Evolutionary conservation across 352 stramenopile genomes (phyloP).

Genomic region (Pythium sukuiense): DNA sequence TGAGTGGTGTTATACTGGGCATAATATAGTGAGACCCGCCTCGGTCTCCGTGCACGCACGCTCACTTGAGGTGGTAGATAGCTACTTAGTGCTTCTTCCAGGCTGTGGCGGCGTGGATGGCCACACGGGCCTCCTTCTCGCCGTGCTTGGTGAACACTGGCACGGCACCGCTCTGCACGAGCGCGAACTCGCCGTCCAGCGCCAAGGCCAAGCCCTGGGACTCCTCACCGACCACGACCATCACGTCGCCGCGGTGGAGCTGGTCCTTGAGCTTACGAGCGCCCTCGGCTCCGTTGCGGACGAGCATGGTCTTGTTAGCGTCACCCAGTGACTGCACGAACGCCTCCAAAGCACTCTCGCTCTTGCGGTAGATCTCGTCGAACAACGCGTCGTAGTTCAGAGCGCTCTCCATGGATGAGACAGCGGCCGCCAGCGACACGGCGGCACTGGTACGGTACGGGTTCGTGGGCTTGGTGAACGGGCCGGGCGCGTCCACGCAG

Average conservation of each 20-base stretch:
- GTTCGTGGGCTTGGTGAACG: slow-evolving; percentile 55
- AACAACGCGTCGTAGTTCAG: slow-evolving; percentile 34
- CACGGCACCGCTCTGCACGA: slow-evolving; percentile 44
- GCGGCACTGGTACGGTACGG: slow-evolving; percentile 58
- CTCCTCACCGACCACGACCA: slow-evolving; percentile 53
- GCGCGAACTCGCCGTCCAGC: slow-evolving; percentile 42
- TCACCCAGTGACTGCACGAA: slow-evolving; percentile 50
- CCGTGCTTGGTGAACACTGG: slow-evolving; percentile 53
- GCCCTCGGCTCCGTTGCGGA: slow-evolving; percentile 45
- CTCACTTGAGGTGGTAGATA: background rate
- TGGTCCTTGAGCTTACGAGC: slow-evolving; percentile 50
- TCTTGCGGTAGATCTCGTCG: slow-evolving; percentile 55
- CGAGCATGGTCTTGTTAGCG: slow-evolving; percentile 33
- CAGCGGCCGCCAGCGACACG: slow-evolving; percentile 32
- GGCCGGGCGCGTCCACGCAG: slow-evolving; percentile 65
- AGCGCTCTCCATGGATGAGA: background rate
- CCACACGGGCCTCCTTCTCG: slow-evolving; percentile 49
- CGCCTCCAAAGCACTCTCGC: slow-evolving; percentile 53
- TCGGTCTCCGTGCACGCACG: background rate
- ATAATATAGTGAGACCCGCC: background rate
- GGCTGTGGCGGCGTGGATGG: slow-evolving; percentile 43
- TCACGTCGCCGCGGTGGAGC: slow-evolving; percentile 47
- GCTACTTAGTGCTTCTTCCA: slow-evolving; percentile 46
- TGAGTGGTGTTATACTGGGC: background rate
- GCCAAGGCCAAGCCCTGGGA: slow-evolving; percentile 22